phyloP scores from a whole-genome alignment of 371 early-diverging fungal species.

The Rhizopus delemar region DNA sequence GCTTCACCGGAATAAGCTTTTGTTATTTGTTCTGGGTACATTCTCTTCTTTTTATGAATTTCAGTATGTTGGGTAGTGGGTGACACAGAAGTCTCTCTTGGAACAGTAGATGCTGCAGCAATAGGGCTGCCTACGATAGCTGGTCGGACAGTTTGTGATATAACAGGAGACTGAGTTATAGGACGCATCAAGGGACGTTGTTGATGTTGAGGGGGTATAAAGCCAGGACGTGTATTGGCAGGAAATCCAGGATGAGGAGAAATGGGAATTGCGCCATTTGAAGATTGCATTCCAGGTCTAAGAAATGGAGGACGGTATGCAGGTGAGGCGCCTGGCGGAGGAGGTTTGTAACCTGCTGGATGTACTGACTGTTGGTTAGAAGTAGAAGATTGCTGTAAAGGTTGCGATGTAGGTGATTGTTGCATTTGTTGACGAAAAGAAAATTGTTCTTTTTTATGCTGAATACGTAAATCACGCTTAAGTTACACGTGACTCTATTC shows the following conservation, averaged over 20 bases:
- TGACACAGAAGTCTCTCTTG: constrained; percentile 3
- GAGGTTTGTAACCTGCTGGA: constrained; percentile 24
- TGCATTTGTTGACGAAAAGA: constrained; percentile 9
- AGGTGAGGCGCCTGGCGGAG: constrained; percentile 17
- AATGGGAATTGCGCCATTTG: constrained; percentile 7
- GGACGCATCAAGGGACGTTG: constrained; percentile 30
- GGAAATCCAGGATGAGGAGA: constrained; percentile 26
- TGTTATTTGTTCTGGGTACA: constrained; percentile 64
- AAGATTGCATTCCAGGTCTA: constrained; percentile 36
- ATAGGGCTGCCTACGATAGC: background rate
- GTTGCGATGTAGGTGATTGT: constrained; percentile 20
- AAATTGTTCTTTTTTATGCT: background rate
- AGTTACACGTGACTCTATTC: too few relatives aligned
- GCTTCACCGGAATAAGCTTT: constrained; percentile 47
- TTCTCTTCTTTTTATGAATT: constrained; percentile 52
- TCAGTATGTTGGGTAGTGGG: constrained; percentile 20
- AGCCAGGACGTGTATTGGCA: constrained; percentile 28
- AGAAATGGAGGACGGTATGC: constrained; percentile 23
- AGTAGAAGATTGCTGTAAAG: constrained; percentile 20
- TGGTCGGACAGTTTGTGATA: background rate
- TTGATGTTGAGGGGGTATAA: constrained; percentile 10
- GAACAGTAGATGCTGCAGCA: constrained; percentile 12
- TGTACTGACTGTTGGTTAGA: constrained; percentile 15
- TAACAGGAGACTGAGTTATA: constrained; percentile 16
- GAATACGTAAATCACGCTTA: background rate